Percentiles rank a stretch among this genome's conserved stretches.
Conservation (phyloP, 129 eudicot species). For the Deinandra increscens region DNA sequence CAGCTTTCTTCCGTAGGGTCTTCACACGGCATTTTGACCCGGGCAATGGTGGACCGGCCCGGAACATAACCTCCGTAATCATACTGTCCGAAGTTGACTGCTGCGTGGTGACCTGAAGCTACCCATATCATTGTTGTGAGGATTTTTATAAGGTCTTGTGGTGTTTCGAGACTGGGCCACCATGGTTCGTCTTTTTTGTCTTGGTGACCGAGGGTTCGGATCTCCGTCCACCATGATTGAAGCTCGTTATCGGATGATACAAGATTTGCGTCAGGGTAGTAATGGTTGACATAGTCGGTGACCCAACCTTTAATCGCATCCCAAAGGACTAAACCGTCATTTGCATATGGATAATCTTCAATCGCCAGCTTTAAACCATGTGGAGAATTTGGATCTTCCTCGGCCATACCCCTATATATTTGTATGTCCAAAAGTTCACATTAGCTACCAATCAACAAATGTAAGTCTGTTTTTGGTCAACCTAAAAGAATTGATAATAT, state of each 20-base stretch:
- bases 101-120: slow-evolving; percentile 84
- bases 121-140: slow-evolving; percentile 75
- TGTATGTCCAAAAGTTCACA: background rate
- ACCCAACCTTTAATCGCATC: slow-evolving; percentile 74
- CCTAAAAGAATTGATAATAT: background rate
- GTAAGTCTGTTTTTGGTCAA: background rate
- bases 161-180: slow-evolving; percentile 81
- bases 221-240: slow-evolving; percentile 89
- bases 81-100: slow-evolving; percentile 88
- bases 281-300: slow-evolving; percentile 55
- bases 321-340: slow-evolving; percentile 80
- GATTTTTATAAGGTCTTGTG: slow-evolving; percentile 48
- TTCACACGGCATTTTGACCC: slow-evolving; percentile 65
- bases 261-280: slow-evolving; percentile 46
- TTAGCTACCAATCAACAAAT: background rate
- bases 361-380: slow-evolving; percentile 73
- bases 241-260: slow-evolving; percentile 57
- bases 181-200: slow-evolving; percentile 90
- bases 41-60: slow-evolving; percentile 69
- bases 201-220: slow-evolving; percentile 61
- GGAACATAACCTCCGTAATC: slow-evolving; percentile 78
- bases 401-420: slow-evolving; percentile 66
- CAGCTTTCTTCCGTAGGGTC: slow-evolving; percentile 58
- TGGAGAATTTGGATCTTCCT: slow-evolving; percentile 72
- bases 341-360: slow-evolving; percentile 86